These are phyloP conservation scores for Colletotrichum sp. DNA, from an alignment of 2,329 filamentous ascomycete genomes.

Conservation along the genomic window DNA sequence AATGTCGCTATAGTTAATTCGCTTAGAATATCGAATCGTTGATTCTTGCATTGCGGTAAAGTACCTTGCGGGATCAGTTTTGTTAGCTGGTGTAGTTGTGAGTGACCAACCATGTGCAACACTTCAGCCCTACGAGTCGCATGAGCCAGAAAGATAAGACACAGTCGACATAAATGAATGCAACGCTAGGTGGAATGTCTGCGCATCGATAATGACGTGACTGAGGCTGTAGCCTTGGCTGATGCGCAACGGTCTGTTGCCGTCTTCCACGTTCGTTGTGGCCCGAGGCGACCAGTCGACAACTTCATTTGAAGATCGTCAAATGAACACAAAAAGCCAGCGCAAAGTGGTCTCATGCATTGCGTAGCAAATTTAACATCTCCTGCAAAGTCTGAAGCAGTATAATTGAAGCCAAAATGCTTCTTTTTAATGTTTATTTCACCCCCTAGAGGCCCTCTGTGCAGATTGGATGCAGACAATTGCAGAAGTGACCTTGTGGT, in stretches of 20 bases:
- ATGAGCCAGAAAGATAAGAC: background rate
- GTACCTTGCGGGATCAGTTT: background rate
- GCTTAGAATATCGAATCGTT: background rate
- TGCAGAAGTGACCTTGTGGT: background rate
- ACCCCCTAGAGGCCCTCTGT: background rate
- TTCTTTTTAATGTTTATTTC: background rate
- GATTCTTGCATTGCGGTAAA: background rate
- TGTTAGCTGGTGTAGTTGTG: background rate
- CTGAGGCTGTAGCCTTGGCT: background rate
- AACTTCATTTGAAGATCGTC: background rate
- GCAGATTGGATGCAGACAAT: background rate
- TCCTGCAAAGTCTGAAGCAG: background rate
- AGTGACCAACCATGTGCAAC: background rate
- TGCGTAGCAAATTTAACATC: background rate
- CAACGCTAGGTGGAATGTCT: background rate
- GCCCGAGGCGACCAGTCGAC: background rate
- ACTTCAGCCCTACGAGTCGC: background rate
- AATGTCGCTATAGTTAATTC: too few relatives aligned
- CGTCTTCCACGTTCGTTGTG: background rate
- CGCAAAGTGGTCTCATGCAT: background rate
- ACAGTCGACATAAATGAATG: background rate
- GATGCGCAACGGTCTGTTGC: background rate
- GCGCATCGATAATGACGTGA: background rate
- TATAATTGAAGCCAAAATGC: background rate
- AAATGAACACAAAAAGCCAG: background rate